Conservation (phyloP, 1,284 basidiomycete species). For the Grifola frondosa region DNA sequence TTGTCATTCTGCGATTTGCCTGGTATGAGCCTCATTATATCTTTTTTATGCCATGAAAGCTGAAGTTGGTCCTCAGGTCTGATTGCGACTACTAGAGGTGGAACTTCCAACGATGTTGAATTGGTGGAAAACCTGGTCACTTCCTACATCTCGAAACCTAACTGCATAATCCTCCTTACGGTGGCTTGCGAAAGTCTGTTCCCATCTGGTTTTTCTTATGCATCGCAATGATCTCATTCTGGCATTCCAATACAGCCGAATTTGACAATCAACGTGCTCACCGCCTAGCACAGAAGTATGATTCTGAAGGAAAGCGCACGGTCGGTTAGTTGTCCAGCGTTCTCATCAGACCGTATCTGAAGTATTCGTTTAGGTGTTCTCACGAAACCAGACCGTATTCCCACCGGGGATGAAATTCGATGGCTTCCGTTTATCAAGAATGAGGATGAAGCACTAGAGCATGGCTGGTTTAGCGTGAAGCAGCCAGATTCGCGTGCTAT, state of each 20-base stretch:
- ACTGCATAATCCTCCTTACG: constrained; percentile 67
- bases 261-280: constrained; percentile 72
- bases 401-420: constrained; percentile 49
- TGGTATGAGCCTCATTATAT: constrained; percentile 31
- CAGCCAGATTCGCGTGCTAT: constrained; percentile 60
- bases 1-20: constrained; percentile 53
- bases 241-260: constrained; percentile 57
- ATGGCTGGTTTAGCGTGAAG: constrained; percentile 75
- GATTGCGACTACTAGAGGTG: constrained; percentile 56
- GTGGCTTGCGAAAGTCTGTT: constrained; percentile 69
- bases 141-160: constrained; percentile 60
- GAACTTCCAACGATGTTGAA: constrained; percentile 53
- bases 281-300: constrained; percentile 52
- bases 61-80: constrained; percentile 44
- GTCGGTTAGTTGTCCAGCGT: too few relatives aligned
- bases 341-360: not conserved
- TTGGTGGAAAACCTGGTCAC: constrained; percentile 59
- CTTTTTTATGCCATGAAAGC: constrained; percentile 18
- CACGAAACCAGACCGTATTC: constrained; percentile 76
- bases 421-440: constrained; percentile 63
- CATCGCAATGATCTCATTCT: not conserved
- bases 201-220: not conserved
- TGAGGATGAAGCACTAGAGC: constrained; percentile 48
- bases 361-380: constrained; percentile 54
- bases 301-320: constrained; percentile 61